Evolutionary conservation across 2,329 filamentous ascomycete species (phyloP).

Genomic region (Botrytis pseudocinerea): DNA sequence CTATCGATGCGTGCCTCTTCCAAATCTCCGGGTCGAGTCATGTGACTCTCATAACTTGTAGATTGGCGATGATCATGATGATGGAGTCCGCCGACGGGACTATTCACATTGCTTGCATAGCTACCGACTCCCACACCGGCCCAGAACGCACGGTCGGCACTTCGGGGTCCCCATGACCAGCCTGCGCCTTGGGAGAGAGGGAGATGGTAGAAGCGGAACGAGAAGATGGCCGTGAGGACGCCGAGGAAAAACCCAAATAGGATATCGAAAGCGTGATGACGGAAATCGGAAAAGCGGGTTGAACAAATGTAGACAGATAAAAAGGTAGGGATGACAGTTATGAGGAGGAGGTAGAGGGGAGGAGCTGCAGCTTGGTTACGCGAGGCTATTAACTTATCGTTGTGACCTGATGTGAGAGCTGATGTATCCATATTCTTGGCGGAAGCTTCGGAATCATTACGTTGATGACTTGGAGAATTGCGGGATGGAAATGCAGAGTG

Average conservation of each 20-base stretch:
- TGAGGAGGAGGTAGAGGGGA: slow-evolving; percentile 72
- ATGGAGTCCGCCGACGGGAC: slow-evolving; percentile 17
- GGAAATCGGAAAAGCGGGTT: slow-evolving; percentile 84
- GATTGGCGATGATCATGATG: slow-evolving; percentile 1
- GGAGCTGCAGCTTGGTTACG: slow-evolving; percentile 78
- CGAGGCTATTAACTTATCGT: slow-evolving; percentile 48
- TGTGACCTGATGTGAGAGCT: slow-evolving; percentile 33
- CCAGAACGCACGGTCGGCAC: slow-evolving; percentile 72
- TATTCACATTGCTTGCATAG: slow-evolving; percentile 38
- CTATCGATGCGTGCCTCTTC: slow-evolving; percentile 21
- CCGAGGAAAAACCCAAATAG: slow-evolving; percentile 83
- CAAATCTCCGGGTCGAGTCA: slow-evolving; percentile 21
- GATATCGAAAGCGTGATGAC: slow-evolving; percentile 92
- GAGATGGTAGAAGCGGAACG: slow-evolving; percentile 84
- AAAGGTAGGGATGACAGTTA: slow-evolving; percentile 71
- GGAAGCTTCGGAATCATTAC: neutral
- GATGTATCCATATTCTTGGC: slow-evolving; percentile 17
- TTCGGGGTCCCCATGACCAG: slow-evolving; percentile 86
- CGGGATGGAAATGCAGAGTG: slow-evolving; percentile 77
- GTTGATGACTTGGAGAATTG: slow-evolving; percentile 6
- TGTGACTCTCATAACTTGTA: slow-evolving; percentile 2
- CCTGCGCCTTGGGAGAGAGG: slow-evolving; percentile 77
- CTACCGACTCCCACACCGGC: slow-evolving; percentile 60
- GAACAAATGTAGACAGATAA: slow-evolving; percentile 78
- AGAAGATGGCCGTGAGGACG: slow-evolving; percentile 66